Evolutionary conservation across 305 asterid genomes (phyloP).

Genomic region (Fraxinus latifolia): DNA sequence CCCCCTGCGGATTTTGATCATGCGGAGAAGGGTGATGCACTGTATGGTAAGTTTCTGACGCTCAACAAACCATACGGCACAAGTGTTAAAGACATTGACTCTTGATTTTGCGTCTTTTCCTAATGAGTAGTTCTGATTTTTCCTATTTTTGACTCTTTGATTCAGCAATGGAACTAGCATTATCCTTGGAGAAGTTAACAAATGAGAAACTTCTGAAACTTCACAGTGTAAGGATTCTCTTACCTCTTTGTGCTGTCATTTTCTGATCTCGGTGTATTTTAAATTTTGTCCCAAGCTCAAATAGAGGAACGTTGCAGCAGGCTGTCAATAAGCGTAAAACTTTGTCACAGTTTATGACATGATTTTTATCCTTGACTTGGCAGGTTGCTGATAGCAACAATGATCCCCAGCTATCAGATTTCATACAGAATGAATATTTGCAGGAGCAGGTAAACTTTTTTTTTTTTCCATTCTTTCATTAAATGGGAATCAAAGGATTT

Average conservation of each 20-base stretch:
- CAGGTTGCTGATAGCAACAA: slow-evolving; percentile 66
- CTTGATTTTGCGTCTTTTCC: background rate
- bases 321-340: background rate
- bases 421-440: slow-evolving; percentile 68
- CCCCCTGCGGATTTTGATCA: background rate
- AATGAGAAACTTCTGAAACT: slow-evolving; percentile 61
- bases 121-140: background rate
- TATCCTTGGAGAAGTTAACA: slow-evolving; percentile 72
- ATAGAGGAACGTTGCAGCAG: background rate
- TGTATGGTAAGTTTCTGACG: background rate
- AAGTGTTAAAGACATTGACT: background rate
- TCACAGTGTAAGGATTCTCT: slow-evolving; percentile 44
- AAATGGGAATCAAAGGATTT: background rate
- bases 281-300: background rate
- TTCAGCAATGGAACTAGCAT: slow-evolving; percentile 80
- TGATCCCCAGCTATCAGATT: slow-evolving; percentile 68
- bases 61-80: background rate
- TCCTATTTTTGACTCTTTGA: slow-evolving; percentile 7
- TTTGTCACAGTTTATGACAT: background rate
- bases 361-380: background rate
- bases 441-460: slow-evolving; percentile 59
- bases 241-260: background rate
- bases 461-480: background rate
- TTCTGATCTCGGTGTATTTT: background rate
- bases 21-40: background rate